Percentiles rank a stretch among this genome's conserved stretches.
Conservation (phyloP, 1,139 yeast species). For the Yamadazyma dendronema region DNA sequence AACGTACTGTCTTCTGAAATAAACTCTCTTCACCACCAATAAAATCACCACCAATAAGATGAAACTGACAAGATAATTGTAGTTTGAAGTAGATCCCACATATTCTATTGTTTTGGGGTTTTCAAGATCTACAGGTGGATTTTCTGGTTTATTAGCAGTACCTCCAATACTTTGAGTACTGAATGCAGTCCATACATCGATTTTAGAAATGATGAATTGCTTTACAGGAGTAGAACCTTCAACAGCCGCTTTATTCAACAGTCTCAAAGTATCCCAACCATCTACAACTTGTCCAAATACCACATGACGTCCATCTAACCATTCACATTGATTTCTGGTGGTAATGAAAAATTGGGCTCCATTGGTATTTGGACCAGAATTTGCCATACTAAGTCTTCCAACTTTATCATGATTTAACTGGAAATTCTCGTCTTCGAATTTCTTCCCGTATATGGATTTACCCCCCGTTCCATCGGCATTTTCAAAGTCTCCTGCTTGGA, state of each 20-base stretch:
- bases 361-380: slow-evolving; percentile 72
- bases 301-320: slow-evolving; percentile 56
- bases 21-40: slow-evolving; percentile 16
- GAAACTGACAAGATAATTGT: slow-evolving; percentile 19
- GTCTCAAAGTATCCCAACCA: slow-evolving; percentile 39
- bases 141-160: slow-evolving; percentile 7
- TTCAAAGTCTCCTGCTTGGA: slow-evolving; percentile 41
- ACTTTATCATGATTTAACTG: slow-evolving; percentile 30
- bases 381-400: slow-evolving; percentile 46
- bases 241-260: slow-evolving; percentile 29
- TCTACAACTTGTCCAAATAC: slow-evolving; percentile 53
- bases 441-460: slow-evolving; percentile 28
- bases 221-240: slow-evolving; percentile 25
- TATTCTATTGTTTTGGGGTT: slow-evolving; percentile 5
- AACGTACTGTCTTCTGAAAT: slow-evolving; percentile 24
- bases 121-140: slow-evolving; percentile 4
- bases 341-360: slow-evolving; percentile 86
- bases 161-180: slow-evolving; percentile 8
- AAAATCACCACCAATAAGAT: slow-evolving; percentile 16
- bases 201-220: slow-evolving; percentile 31
- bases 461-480: slow-evolving; percentile 30
- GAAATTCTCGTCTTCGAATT: slow-evolving; percentile 41
- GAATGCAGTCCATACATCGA: slow-evolving; percentile 17
- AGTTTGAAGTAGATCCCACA: slow-evolving; percentile 13
- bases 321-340: slow-evolving; percentile 24